Evolutionary conservation across 2,329 filamentous ascomycete genomes (phyloP).

Genomic region (Fusarium sp.): DNA sequence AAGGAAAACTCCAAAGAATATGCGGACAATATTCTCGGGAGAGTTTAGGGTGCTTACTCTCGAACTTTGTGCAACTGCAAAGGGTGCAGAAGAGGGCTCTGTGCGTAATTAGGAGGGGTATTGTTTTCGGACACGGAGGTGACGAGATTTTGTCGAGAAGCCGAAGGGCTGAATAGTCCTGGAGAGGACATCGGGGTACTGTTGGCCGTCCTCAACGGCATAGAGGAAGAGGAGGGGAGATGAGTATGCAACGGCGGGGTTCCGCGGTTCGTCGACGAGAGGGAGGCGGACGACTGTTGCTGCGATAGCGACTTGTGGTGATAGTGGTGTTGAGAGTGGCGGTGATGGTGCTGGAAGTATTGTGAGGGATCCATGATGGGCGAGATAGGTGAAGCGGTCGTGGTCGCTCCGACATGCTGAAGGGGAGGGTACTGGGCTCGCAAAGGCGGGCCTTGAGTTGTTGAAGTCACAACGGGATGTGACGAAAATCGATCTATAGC

Average conservation of each 20-base stretch:
- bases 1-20: conserved; percentile 4
- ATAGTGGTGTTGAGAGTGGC: conserved; percentile 38
- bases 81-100: conserved; percentile 76
- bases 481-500: conserved; percentile 46
- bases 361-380: conserved; percentile 50
- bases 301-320: conserved; percentile 50
- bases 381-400: conserved; percentile 40
- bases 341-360: conserved; percentile 44
- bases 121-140: conserved; percentile 66
- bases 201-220: conserved; percentile 63
- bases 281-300: conserved; percentile 49
- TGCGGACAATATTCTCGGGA: conserved; percentile 1
- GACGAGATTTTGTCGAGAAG: conserved; percentile 57
- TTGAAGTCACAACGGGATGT: conserved; percentile 42
- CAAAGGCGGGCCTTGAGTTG: conserved; percentile 42
- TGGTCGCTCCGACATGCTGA: conserved; percentile 49
- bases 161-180: conserved; percentile 70
- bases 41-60: conserved; percentile 70
- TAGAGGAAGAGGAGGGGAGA: conserved; percentile 54
- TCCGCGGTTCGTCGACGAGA: conserved; percentile 46
- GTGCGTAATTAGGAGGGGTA: conserved; percentile 62
- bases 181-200: conserved; percentile 73
- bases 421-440: conserved; percentile 41
- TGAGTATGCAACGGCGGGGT: conserved; percentile 50
- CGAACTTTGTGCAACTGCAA: conserved; percentile 79